Evolutionary conservation across 2,329 filamentous ascomycete genomes (phyloP).

Genomic region (Claviceps fusiformis): DNA sequence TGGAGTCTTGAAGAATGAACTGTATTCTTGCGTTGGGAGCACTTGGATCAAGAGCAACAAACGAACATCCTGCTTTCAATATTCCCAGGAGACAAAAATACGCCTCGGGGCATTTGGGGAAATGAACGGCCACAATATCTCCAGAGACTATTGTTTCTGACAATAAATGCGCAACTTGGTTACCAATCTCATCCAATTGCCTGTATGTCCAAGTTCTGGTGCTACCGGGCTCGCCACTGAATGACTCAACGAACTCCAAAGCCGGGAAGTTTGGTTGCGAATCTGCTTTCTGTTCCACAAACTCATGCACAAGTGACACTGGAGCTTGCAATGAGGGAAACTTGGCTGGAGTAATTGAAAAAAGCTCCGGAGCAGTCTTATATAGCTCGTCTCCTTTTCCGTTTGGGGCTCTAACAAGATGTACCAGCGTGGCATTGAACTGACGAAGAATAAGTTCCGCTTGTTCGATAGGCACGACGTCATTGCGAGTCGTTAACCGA

Average conservation of each 20-base stretch:
- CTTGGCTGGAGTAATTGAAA: slow-evolving; percentile 54
- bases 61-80: slow-evolving; percentile 68
- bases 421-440: slow-evolving; percentile 51
- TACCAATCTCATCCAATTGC: slow-evolving; percentile 58
- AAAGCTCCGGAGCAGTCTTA: slow-evolving; percentile 23
- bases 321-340: slow-evolving; percentile 42
- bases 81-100: slow-evolving; percentile 73
- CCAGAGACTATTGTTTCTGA: slow-evolving; percentile 36
- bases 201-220: slow-evolving; percentile 57
- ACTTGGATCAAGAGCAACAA: slow-evolving; percentile 64
- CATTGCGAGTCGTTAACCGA: slow-evolving; percentile 50
- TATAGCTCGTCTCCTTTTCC: slow-evolving; percentile 26
- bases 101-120: slow-evolving; percentile 74
- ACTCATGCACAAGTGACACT: slow-evolving; percentile 56
- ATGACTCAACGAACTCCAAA: slow-evolving; percentile 57
- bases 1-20: slow-evolving; percentile 67
- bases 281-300: slow-evolving; percentile 53
- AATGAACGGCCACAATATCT: slow-evolving; percentile 59
- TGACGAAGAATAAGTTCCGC: slow-evolving; percentile 54
- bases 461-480: slow-evolving; percentile 55
- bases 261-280: slow-evolving; percentile 47
- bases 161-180: slow-evolving; percentile 57
- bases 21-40: slow-evolving; percentile 60
- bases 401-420: slow-evolving; percentile 39
- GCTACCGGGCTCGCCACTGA: slow-evolving; percentile 31